Base-by-base conservation (phyloP, 208 protist species). In the Crithidia expoeki region DNA sequence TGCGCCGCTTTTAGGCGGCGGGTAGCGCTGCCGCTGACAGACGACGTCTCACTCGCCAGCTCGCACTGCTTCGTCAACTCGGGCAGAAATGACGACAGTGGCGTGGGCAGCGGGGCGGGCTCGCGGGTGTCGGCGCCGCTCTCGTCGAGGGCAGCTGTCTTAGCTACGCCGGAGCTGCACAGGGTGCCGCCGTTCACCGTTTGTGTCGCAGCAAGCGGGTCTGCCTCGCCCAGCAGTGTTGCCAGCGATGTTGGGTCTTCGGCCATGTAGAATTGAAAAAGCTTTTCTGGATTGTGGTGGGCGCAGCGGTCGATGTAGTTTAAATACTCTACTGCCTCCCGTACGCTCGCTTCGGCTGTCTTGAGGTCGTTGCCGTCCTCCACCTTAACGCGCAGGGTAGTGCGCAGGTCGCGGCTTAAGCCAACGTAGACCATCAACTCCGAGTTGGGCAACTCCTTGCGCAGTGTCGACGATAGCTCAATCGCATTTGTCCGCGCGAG, bases 321-420 rank as follows among this genome's bases (percentile, higher is more conserved):
- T 14, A 96, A 64, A 62, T 96, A 96, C 76, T 96, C 88, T 36
- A 90, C 69, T 36, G 79, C 76, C 57, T 89, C 79, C 5, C 72
- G 57, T 16, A 96, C 67, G 25, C 76, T 83, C 52, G 81, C 65
- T 34, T 91, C 80, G 6, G 88, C 87, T 27, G 77, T 91, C 38
- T 74, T 75, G 46, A 97, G 80, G 72, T 97, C 93, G 68, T 93
- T 96, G 21, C 74, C 81, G 71, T 96, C 93, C 64, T 97, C 89
- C 2, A 96, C 83, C 66, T 97, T 97, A 21, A 97, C 88, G 14
- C 90, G 87, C 46, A 95, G 61, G 1, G 84, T 76, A 21, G 74
- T 73, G 36, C 93, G 90, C 25, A 94, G 76, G 52, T 81, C 79
- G 27, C 89, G 84, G 61, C 84, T 82, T 14, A 88, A 62, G 14